Base-by-base conservation (phyloP, 2,329 filamentous ascomycete species). In the Epichloe typhina region DNA sequence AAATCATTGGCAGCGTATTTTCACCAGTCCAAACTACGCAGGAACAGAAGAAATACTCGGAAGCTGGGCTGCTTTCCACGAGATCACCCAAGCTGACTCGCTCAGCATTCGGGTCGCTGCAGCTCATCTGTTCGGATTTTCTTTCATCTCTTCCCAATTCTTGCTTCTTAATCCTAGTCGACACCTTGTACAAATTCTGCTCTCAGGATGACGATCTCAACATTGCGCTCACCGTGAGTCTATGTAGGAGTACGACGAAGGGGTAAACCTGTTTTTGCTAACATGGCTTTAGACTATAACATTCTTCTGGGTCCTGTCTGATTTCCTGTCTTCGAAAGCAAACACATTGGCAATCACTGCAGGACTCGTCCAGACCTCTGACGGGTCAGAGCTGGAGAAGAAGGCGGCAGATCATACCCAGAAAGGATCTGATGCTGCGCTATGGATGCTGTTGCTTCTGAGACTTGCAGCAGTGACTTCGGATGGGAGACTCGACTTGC, bases 71-170 rank as follows among this genome's bases (percentile, higher is more conserved):
- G 0, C 64, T 80, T 2, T 69, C 66, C 35, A 81, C 77, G 6
- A 70, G 76, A 46, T 91, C 89, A 12, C 75, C 82, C 43, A 84
- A 83, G 56, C 76, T 97, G 21, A 86, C 95, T 48, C 80, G 89
- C 54, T 84, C 88, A 15, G 86, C 91, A 0, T 98, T 98, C 64
- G 85, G 81, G 56, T 95, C 90, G 2, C 72, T 95, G 12, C 88
- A 97, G 64, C 79, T 98, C 3, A 85, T 98, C 44, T 95, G 90
- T 65, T 96, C 93, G 0, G 93, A 98, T 65, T 98, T 98, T 61
- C 69, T 98, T 36, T 76, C 82, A 13, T 82, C 86, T 6, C 75
- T 83, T 51, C 86, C 80, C 44, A 81, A 79, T 63, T 78, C 73
- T 47, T 96, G 78, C 70, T 87, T 84, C 65, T 75, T 83, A 53